Percentiles rank a stretch among this genome's conserved stretches.
Evolutionary conservation across 2,329 filamentous ascomycete genomes (phyloP).

Genomic region (Cytospora paraplurivora): DNA sequence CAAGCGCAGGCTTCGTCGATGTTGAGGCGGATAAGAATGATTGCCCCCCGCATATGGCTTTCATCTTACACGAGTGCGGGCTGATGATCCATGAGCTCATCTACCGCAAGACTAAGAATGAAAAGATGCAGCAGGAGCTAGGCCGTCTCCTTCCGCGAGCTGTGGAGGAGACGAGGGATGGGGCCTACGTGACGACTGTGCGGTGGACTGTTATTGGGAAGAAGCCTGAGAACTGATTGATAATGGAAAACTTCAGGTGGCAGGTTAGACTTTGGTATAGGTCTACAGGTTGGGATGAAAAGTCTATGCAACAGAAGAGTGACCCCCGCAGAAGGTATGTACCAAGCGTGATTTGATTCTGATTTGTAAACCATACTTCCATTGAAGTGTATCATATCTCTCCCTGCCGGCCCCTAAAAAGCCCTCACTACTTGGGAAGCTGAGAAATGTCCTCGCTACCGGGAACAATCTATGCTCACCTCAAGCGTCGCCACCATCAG

Average conservation of each 20-base stretch:
- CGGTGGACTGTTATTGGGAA: slow-evolving; percentile 24
- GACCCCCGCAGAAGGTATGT: no score
- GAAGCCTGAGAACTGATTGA: slow-evolving; percentile 16
- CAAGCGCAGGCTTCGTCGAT: neutral
- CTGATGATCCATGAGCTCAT: slow-evolving; percentile 33
- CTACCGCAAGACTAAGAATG: slow-evolving; percentile 32
- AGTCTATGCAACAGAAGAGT: neutral
- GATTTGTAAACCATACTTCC: no score
- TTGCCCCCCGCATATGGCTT: slow-evolving; percentile 4
- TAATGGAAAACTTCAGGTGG: no score
- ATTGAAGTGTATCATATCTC: no score
- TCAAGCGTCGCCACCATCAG: neutral
- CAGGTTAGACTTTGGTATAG: no score
- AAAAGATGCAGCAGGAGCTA: slow-evolving; percentile 28
- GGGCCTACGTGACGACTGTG: slow-evolving; percentile 22
- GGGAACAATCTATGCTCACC: neutral
- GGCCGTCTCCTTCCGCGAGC: slow-evolving; percentile 29
- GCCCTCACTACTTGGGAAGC: no score
- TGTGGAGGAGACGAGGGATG: slow-evolving; percentile 27
- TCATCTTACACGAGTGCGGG: slow-evolving; percentile 7
- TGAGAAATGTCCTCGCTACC: no score
- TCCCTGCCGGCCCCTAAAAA: no score
- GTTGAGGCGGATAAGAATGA: slow-evolving; percentile 7
- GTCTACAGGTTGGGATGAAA: neutral
- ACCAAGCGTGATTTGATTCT: no score